Evolutionary conservation across 306 rosid species (phyloP), one percentile per base, ranked within the genome.

Genomic region (Vigna angularis): DNA sequence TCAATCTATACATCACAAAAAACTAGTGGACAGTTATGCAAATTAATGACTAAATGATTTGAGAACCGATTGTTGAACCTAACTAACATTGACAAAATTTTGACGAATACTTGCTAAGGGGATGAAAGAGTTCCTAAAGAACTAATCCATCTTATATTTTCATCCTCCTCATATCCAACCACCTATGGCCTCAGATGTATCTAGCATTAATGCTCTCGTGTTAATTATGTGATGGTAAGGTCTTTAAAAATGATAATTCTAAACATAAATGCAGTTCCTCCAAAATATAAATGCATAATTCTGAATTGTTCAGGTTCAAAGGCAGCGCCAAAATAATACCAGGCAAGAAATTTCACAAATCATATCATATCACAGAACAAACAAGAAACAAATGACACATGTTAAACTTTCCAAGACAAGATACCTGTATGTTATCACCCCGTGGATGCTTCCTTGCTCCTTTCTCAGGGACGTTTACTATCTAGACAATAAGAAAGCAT

Each of bases 381-480:
- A 12, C 59, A 56, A 2, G 44, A 64, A 36, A 70, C 66, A 20
- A 30, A 38, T 12, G 66, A 74, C 56, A 67, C 49, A 12, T 45
- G 56, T 20, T 49, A 24, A 38, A 45, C n/a, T 71, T 20, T 69
- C 72, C 59, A 36, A 26, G 22, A 78, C 42, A 52, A 66, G 61
- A 50, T 84, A 90, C 98, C 94, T 93, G 96, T 83, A 91, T 85
- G 89, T 88, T 90, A 75, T 93, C 98, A 73, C 96, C 93, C 76
- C 94, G 87, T 26, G 96, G 98, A 80, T 90, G 94, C 88, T 93
- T 93, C 84, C 96, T 86, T 28, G 96, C 94, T 64, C 96, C 96
- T 88, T 93, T 93, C 84, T 90, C 98, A 30, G 98, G 94, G 86
- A 93, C 94, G 82, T 88, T 93, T 73, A 93, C 96, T 75, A 90